Conservation (phyloP, 2,329 filamentous ascomycete species). For the Corinectria fuckeliana region DNA sequence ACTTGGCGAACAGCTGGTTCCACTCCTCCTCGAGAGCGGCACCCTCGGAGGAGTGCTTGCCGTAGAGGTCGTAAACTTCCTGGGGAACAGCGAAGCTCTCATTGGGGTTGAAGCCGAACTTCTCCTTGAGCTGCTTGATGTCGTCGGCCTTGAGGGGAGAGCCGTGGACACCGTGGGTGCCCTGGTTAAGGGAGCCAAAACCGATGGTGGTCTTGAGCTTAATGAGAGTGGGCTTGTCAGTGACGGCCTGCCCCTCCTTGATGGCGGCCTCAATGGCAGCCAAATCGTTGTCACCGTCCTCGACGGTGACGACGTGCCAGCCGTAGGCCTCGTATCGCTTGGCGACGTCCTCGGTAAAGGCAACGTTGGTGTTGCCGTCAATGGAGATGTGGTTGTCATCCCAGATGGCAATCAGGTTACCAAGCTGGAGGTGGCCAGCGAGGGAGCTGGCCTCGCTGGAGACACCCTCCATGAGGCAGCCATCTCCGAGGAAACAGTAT, state of each 20-base stretch:
- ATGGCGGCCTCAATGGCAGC: constrained; percentile 88
- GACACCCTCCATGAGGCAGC: constrained; percentile 98
- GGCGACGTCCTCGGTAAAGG: constrained; percentile 95
- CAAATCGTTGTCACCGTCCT: constrained; percentile 88
- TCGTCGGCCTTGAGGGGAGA: constrained; percentile 95
- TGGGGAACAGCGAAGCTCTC: constrained; percentile 93
- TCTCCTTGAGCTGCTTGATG: constrained; percentile 89
- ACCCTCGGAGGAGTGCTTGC: constrained; percentile 84
- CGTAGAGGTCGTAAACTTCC: constrained; percentile 90
- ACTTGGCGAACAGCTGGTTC: constrained; percentile 92
- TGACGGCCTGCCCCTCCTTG: constrained; percentile 82
- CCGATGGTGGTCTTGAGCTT: constrained; percentile 97
- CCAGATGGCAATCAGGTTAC: constrained; percentile 96
- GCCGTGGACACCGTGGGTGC: constrained; percentile 95
- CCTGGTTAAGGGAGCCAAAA: constrained; percentile 90
- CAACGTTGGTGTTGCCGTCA: constrained; percentile 93
- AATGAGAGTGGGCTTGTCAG: constrained; percentile 96
- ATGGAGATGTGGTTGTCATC: constrained; percentile 98
- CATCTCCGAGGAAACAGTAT: constrained; percentile 95
- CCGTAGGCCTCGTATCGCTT: constrained; percentile 97
- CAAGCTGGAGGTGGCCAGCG: constrained; percentile 95
- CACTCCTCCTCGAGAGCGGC: constrained; percentile 92
- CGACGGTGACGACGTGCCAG: constrained; percentile 88
- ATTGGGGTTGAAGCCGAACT: constrained; percentile 95
- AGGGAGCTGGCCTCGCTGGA: constrained; percentile 90